Percentiles rank a stretch among this genome's conserved stretches.
Conservation (phyloP, 495 filamentous ascomycete genomes). For the Chlorociboria aeruginascens region DNA sequence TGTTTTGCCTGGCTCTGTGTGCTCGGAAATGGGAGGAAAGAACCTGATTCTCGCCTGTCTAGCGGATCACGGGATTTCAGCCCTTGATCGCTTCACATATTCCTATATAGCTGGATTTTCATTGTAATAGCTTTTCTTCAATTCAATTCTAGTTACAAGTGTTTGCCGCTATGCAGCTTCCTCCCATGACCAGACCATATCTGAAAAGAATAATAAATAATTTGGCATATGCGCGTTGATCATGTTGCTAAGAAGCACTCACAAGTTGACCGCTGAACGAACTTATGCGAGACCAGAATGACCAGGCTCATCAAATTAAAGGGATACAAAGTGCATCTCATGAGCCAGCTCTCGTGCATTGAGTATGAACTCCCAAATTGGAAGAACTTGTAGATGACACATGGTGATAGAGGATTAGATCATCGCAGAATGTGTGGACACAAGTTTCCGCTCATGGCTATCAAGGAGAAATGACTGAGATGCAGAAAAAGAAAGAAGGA, state of each 20-base stretch:
- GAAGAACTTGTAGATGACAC: background rate
- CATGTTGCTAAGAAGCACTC: background rate
- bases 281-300: background rate
- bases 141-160: constrained; percentile 16
- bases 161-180: constrained; percentile 3
- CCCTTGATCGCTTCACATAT: too few species aligned
- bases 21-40: too few species aligned
- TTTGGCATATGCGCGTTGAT: constrained; percentile 1
- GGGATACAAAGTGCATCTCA: constrained; percentile 5
- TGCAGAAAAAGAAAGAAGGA: constrained; percentile 6
- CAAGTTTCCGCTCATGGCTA: constrained; percentile 14
- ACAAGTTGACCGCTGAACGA: background rate
- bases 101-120: too few species aligned
- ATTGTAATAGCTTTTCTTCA: constrained; percentile 4
- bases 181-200: constrained; percentile 5
- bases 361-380: background rate
- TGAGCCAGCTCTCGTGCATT: constrained; percentile 1
- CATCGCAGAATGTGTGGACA: constrained; percentile 13
- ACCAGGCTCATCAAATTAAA: background rate
- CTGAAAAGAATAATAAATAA: constrained; percentile 10
- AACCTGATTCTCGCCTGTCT: too few species aligned
- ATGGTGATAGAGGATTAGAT: background rate
- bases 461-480: constrained; percentile 7
- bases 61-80: too few species aligned
- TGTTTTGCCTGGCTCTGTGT: too few species aligned